Conservation (phyloP, 352 stramenopile genomes). For the Aphanomyces invadans region DNA sequence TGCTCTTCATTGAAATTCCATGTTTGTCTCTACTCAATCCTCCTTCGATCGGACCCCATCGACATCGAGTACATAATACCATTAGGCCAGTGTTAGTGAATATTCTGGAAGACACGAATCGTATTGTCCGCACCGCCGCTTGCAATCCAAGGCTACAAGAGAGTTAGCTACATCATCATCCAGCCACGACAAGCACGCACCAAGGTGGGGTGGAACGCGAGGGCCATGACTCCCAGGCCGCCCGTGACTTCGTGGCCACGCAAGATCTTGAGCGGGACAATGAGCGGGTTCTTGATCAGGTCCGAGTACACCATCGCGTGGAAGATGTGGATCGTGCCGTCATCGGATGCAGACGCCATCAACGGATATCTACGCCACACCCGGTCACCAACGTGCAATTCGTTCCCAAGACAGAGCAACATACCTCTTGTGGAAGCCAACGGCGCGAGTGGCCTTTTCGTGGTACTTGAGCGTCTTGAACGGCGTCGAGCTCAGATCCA, state of each 20-base stretch:
- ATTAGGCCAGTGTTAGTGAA: constrained; percentile 56
- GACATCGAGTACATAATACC: not conserved
- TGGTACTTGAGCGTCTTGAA: constrained; percentile 99
- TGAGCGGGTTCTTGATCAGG: constrained; percentile 98
- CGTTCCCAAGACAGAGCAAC: not conserved
- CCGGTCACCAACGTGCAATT: no score
- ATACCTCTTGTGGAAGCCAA: constrained; percentile 87
- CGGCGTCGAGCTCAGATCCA: constrained; percentile 95
- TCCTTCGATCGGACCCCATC: no score
- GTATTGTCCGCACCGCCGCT: constrained; percentile 91
- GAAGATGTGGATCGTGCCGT: constrained; percentile 99
- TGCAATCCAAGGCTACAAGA: constrained; percentile 84
- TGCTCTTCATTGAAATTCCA: no score
- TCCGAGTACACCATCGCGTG: constrained; percentile 99
- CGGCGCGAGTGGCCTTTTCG: constrained; percentile 92
- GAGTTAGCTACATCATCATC: constrained; percentile 20
- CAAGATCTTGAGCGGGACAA: constrained; percentile 99
- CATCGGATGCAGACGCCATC: constrained; percentile 97
- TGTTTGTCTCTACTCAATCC: not conserved
- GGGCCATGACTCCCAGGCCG: constrained; percentile 91
- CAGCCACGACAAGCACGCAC: constrained; percentile 38
- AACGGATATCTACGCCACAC: constrained; percentile 91
- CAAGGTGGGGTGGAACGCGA: constrained; percentile 97
- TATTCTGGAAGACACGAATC: constrained; percentile 96
- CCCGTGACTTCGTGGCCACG: constrained; percentile 90